Percentiles rank a stretch among this genome's conserved stretches.
phyloP scores from a whole-genome alignment of 768 basidiomycete species.

The Russula virescens region DNA sequence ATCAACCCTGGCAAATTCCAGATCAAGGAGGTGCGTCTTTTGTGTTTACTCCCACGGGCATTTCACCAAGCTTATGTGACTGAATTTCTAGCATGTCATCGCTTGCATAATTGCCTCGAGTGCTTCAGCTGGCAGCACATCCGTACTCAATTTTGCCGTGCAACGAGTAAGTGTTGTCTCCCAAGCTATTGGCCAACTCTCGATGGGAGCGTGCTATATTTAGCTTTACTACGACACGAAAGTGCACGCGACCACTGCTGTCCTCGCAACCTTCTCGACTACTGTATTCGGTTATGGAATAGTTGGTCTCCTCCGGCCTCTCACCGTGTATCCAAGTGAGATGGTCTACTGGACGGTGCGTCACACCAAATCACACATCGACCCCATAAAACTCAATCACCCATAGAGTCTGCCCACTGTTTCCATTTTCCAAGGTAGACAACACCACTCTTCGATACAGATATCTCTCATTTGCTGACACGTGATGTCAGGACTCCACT shows the following conservation, averaged over 20 bases:
- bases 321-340: slow-evolving; percentile 57
- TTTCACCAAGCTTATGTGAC: neutral
- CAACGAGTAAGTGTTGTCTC: slow-evolving; percentile 39
- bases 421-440: slow-evolving; percentile 51
- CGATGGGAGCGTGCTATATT: neutral
- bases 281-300: slow-evolving; percentile 62
- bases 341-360: slow-evolving; percentile 57
- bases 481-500: slow-evolving; percentile 43
- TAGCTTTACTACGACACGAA: slow-evolving; percentile 57
- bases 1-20: slow-evolving; percentile 54
- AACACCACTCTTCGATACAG: neutral
- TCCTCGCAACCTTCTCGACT: slow-evolving; percentile 59
- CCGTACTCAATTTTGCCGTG: slow-evolving; percentile 57
- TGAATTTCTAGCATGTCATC: slow-evolving; percentile 44
- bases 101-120: slow-evolving; percentile 53
- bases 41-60: neutral
- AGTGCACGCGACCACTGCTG: slow-evolving; percentile 48
- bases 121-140: slow-evolving; percentile 46
- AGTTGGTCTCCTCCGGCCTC: slow-evolving; percentile 51
- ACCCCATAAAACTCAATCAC: neutral
- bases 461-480: slow-evolving; percentile 22
- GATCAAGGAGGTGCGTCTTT: slow-evolving; percentile 48
- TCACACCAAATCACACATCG: neutral
- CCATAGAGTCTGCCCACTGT: slow-evolving; percentile 49
- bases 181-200: neutral